phyloP scores from a whole-genome alignment of 495 filamentous ascomycete species.

The Bombardia bombarda region DNA sequence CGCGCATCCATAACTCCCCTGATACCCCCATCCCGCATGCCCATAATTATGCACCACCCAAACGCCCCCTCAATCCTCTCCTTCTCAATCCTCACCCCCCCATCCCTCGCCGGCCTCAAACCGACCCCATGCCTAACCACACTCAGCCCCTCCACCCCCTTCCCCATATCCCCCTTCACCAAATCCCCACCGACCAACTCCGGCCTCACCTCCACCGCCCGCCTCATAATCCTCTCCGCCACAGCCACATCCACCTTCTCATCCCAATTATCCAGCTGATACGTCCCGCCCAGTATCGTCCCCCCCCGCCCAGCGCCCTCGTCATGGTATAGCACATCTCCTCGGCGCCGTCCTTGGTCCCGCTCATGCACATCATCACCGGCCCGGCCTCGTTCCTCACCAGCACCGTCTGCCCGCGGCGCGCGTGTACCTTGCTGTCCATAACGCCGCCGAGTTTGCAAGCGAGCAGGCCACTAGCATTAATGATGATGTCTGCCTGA shows the following conservation, averaged over 20 bases:
- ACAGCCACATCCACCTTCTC: constrained; percentile 70
- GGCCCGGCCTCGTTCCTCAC: constrained; percentile 75
- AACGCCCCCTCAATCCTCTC: constrained; percentile 61
- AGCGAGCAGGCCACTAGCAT: constrained; percentile 77
- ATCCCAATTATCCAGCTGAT: constrained; percentile 80
- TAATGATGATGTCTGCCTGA: constrained; percentile 71
- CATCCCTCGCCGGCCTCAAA: constrained; percentile 65
- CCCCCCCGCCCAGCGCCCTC: constrained; percentile 68
- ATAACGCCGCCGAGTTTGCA: constrained; percentile 71
- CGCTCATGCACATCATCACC: constrained; percentile 61
- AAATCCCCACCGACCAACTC: constrained; percentile 68
- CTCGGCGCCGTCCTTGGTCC: constrained; percentile 72
- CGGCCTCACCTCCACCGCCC: constrained; percentile 65
- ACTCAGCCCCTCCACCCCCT: constrained; percentile 70
- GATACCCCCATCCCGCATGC: constrained; percentile 89
- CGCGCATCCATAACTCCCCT: constrained; percentile 80
- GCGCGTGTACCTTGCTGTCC: constrained; percentile 67
- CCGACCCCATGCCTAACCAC: constrained; percentile 89
- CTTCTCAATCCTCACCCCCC: constrained; percentile 75
- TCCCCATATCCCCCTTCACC: constrained; percentile 62
- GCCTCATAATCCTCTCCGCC: constrained; percentile 82
- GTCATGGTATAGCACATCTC: constrained; percentile 88
- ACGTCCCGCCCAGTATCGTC: constrained; percentile 81
- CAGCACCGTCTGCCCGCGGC: constrained; percentile 78
- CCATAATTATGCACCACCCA: constrained; percentile 94